A percentile compares a stretch with the other conserved stretches of the same genome.
phyloP scores from a whole-genome alignment of 192 early-diverging fungal species.

The Entomortierella beljakovae region DNA sequence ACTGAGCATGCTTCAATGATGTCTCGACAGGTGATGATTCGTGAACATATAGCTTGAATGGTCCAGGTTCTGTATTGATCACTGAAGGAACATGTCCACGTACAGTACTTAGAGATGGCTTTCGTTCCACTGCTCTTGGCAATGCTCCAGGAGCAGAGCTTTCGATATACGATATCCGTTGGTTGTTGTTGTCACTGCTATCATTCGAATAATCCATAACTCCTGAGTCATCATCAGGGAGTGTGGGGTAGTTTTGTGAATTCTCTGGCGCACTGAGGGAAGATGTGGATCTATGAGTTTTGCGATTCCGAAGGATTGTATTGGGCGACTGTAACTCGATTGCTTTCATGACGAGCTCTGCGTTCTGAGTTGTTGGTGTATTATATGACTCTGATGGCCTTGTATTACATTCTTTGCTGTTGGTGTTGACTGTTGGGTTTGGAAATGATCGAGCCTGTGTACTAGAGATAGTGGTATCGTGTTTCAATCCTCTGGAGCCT shows the following conservation, averaged over 20 bases:
- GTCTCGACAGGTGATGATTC: conserved; percentile 13
- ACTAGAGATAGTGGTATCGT: too few relatives aligned
- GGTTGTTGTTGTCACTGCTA: background rate
- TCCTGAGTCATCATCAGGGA: background rate
- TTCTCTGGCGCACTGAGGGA: background rate
- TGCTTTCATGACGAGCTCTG: conserved; percentile 30
- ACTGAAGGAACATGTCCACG: conserved; percentile 25
- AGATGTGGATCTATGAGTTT: conserved; percentile 6
- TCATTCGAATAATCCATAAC: background rate
- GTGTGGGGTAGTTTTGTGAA: background rate
- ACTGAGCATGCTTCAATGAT: background rate
- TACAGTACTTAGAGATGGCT: conserved; percentile 23
- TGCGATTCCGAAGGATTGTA: conserved; percentile 22
- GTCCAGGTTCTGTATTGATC: conserved; percentile 23
- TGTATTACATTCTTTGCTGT: background rate
- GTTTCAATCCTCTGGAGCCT: too few relatives aligned
- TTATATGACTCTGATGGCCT: background rate
- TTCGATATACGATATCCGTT: background rate
- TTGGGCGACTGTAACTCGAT: conserved; percentile 20
- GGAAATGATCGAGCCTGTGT: too few relatives aligned
- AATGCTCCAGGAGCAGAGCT: too few relatives aligned
- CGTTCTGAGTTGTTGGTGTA: background rate
- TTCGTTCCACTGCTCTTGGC: conserved; percentile 2
- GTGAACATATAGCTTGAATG: conserved; percentile 16
- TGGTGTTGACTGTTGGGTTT: background rate